Evolutionary conservation across 306 rosid genomes (phyloP), one percentile per base, ranked within the genome.

Genomic region (Rubus parviflorus): DNA sequence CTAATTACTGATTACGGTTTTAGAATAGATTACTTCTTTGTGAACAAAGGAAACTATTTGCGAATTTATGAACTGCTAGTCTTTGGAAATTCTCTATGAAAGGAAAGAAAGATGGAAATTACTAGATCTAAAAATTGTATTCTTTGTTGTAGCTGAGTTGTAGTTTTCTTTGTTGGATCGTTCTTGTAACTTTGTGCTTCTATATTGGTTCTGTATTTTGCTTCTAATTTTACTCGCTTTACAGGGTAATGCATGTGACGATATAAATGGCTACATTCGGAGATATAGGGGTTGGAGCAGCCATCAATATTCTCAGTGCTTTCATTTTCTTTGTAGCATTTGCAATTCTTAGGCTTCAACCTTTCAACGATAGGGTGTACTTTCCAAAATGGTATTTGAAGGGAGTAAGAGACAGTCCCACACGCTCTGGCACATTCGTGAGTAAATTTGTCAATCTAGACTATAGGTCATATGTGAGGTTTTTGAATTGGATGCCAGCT

Each of bases 341-440:
- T 81, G 98, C 97, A 49, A 19, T 95, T 77, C 84, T 92, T 78
- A 90, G 98, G 97, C 97, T 95, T 76, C 98, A 95, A 68, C 98
- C 98, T 70, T 85, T 92, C 70, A 95, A 95, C 75, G 98, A 95
- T 73, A 85, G 97, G 72, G 98, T 94, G 20, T 94, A 94, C 91
- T 94, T 94, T 79, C 96, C 98, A 8, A 94, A 94, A 85, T 94
- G 98, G 98, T 94, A 94, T 77, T 69, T 94, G 1, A 92, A 88
- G 79, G 93, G 97, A 63, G 65, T 90, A 69, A 89, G 98, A 77
- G 80, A 90, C 64, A 93, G 95, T 84, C 98, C 98, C 40, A 76
- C 85, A 14, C 85, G 70, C 1, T 88, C 93, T 43, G 97, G 97
- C 42, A 84, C 90, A 2, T 89, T 90, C 81, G 88, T 90, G 43